Conservation (phyloP, 2,329 filamentous ascomycete genomes). For the Chaetomium strumarium region DNA sequence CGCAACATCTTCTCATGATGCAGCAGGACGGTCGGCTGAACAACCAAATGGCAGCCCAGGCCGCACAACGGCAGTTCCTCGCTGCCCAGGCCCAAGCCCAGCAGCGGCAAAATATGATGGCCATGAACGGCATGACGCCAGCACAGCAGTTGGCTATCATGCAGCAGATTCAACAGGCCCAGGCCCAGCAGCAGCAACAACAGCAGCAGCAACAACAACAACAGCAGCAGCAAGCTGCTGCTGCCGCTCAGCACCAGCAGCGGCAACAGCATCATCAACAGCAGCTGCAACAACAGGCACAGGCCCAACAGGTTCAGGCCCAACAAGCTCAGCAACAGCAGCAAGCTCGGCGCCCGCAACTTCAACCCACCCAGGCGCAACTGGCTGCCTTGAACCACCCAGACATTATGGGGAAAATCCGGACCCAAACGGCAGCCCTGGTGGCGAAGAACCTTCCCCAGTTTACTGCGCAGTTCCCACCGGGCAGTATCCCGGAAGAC, state of each 20-base stretch:
- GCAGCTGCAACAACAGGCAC: conserved; percentile 17
- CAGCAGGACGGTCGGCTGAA: conserved; percentile 30
- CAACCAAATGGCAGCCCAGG: conserved; percentile 9
- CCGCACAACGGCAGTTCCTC: conserved; percentile 33
- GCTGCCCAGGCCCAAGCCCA: conserved; percentile 19
- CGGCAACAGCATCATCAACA: conserved; percentile 27
- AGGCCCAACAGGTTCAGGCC: conserved; percentile 23
- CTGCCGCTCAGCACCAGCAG: conserved; percentile 24
- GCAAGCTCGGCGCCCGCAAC: conserved; percentile 25
- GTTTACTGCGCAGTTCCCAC: conserved; percentile 36
- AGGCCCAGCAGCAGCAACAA: conserved; percentile 15
- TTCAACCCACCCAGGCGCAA: conserved; percentile 13
- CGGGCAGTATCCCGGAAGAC: conserved; percentile 40
- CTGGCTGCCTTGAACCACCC: conserved; percentile 5
- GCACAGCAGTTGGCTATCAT: conserved; percentile 29
- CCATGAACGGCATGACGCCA: conserved; percentile 14
- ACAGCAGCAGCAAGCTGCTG: conserved; percentile 21
- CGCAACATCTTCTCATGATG: conserved; percentile 39
- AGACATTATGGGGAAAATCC: conserved; percentile 14
- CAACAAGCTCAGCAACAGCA: conserved; percentile 25
- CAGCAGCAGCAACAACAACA: conserved; percentile 12
- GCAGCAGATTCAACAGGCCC: conserved; percentile 32
- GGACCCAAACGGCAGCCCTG: conserved; percentile 25
- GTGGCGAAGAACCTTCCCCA: conserved; percentile 36
- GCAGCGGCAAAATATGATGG: conserved; percentile 22